phyloP scores from a whole-genome alignment of 2,329 filamentous ascomycete genomes.

The Penicillium brevicompactum region DNA sequence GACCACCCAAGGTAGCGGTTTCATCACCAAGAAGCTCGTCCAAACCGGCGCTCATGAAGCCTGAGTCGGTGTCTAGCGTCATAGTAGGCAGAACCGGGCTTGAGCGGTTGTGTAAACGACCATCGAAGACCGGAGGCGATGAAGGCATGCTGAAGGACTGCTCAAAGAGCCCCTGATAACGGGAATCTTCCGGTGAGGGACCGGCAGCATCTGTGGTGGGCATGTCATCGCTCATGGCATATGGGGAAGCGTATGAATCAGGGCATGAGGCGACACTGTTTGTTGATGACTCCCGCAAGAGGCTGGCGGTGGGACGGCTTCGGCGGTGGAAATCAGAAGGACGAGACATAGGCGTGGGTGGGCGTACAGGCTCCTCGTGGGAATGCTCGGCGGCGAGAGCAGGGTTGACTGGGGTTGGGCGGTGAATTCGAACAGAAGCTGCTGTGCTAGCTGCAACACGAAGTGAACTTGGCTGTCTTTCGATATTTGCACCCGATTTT shows the following conservation, averaged over 20 bases:
- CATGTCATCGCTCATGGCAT: conserved; percentile 39
- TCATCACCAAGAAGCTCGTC: conserved; percentile 71
- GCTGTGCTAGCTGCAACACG: conserved; percentile 89
- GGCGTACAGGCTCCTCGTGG: conserved; percentile 48
- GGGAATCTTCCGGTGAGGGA: conserved; percentile 53
- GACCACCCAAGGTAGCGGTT: conserved; percentile 29
- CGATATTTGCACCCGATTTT: conserved; percentile 66
- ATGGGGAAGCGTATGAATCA: conserved; percentile 44
- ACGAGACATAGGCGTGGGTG: conserved; percentile 48
- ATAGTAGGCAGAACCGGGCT: conserved; percentile 74
- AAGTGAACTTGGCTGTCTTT: conserved; percentile 73
- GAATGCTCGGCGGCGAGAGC: conserved; percentile 33
- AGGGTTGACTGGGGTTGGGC: conserved; percentile 63
- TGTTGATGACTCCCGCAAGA: conserved; percentile 65
- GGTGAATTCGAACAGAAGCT: conserved; percentile 80
- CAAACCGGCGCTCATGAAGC: conserved; percentile 79
- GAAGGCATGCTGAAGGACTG: conserved; percentile 85
- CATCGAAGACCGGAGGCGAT: conserved; percentile 78
- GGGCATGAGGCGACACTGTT: conserved; percentile 41
- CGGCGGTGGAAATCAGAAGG: conserved; percentile 34
- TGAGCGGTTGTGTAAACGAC: conserved; percentile 67
- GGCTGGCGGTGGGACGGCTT: conserved; percentile 46
- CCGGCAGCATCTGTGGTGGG: conserved; percentile 48
- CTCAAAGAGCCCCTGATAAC: conserved; percentile 55
- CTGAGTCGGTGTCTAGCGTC: conserved; percentile 65